Base-by-base conservation (phyloP, 2,329 filamentous ascomycete species). In the Scytalidium lignicola region DNA sequence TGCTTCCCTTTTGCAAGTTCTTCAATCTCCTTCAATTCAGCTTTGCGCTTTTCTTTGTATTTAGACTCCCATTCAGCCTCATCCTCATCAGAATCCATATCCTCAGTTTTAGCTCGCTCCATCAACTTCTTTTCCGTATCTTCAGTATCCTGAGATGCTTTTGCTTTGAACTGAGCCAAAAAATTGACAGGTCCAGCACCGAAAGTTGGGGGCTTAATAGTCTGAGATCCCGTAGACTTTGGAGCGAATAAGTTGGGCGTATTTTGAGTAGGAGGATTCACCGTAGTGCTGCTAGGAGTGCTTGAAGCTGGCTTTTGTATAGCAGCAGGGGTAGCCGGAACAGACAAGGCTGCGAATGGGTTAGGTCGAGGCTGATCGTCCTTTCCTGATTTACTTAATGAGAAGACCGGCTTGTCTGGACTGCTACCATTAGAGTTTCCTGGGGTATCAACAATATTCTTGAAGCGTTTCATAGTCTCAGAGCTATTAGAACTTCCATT, bases 401-500 rank as follows among this genome's bases (percentile, higher is more conserved):
- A 29, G 10, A 22, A 43, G n/a, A 46, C 42, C 13, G 50, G 50
- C 47, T 57, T 61, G 21, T 54, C 17, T 20, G 43, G 17, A 29
- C 21, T 46, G 19, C 17, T 37, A 37, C 12, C 3, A 20, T 37
- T 26, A 20, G 50, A 28, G 3, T 19, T 28, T 47, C 37, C 42
- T 7, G 40, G 40, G 37, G 54, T 61, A 21, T 62, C 61, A 41
- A 66, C 44, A 15, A 64, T 61, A 20, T 51, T 54, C 42, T 60
- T 62, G 54, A 66, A 64, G 12, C 65, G 48, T 18, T 58, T 62
- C 15, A 61, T 62, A 5, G 63, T 66, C 26, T 55, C 57, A 8
- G 63, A 66, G 32, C 56, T 20, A 44, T 49, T 41, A 37, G 49
- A 17, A 29, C 39, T 8, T 19, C 51, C 56, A 47, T 56, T 56